Base-by-base conservation (phyloP, 192 early-diverging fungal genomes). In the Coemansia sp. region DNA sequence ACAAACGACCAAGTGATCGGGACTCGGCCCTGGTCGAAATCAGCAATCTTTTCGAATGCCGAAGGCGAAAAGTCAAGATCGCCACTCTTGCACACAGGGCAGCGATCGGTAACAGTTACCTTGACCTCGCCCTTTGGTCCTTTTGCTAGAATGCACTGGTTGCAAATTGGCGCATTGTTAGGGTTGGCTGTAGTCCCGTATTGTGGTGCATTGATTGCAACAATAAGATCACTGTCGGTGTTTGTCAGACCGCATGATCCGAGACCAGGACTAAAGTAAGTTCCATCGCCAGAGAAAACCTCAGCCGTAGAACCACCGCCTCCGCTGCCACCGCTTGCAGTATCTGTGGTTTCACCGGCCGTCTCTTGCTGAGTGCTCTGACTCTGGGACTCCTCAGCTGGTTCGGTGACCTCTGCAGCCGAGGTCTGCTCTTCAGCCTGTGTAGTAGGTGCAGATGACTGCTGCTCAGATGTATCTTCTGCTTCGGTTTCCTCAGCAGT, bases 141-240 rank as follows among this genome's bases (percentile, higher is more conserved):
- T 44, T 69, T 82, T 3, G 82, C 78, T 19, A 49, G 59, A n/a
- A 68, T 74, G 44, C 71, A 69, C 56, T 77, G 67, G 33, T 84
- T 84, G 64, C 86, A 87, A 24, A 78, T 55, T 11, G 57, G 40
- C 1, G 74, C 68, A 7, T 43, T 47, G 55, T 78, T 78, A 0
- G 84, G 81, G 52, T 84, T 83, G 15, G 73, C 69, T 37, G 25
- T 59, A 2, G 72, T 55, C 9, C 71, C 78, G 62, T 81, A 83
- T 61, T 84, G 82, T 19, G 77, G 79, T 9, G 76, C 77, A 56
- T 81, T 83, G 22, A 86, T 73, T 2, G 85, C 85, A 10, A 67
- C 83, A 61, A 86, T 73, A 21, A 78, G 19, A 17, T 86, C 78
- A 39, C 27, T 51, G 13, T 82, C 80, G 13, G 51, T 58, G 57